Evolutionary conservation across 225 moss, liverwort and hornwort genomes (phyloP).

Genomic region (Ulota crispa): DNA sequence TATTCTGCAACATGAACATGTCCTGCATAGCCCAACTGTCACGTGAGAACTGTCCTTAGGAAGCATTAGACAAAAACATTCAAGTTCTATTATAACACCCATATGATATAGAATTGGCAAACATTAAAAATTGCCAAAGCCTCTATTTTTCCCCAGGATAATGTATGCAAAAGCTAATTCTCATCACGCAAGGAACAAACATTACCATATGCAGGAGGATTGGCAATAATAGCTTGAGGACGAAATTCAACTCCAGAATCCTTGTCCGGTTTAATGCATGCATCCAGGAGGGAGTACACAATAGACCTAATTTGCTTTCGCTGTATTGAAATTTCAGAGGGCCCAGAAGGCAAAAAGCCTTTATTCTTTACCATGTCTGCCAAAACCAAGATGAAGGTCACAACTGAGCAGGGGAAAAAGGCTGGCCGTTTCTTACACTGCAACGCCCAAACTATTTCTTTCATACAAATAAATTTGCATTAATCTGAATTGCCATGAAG

Average conservation of each 20-base stretch:
- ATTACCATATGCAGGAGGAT: conserved; percentile 65
- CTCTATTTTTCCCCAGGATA: not conserved
- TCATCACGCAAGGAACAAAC: not conserved
- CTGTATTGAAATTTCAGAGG: conserved; percentile 61
- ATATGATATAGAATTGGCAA: not conserved
- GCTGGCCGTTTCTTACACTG: not conserved
- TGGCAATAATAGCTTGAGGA: conserved; percentile 58
- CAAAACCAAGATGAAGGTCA: conserved; percentile 17
- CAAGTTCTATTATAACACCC: not conserved
- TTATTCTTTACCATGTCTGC: conserved; percentile 71
- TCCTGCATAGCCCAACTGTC: conserved; percentile 31
- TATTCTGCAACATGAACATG: conserved; percentile 68
- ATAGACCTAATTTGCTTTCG: conserved; percentile 63
- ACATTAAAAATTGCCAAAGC: not conserved
- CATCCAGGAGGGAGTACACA: conserved; percentile 54
- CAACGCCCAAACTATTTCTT: not conserved
- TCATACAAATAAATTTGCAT: not conserved
- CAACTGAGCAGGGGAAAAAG: not conserved
- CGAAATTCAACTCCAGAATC: conserved; percentile 50
- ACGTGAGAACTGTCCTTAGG: conserved; percentile 1
- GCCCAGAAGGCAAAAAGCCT: conserved; percentile 62
- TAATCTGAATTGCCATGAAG: not conserved
- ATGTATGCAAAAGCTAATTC: not conserved
- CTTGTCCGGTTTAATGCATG: conserved; percentile 45
- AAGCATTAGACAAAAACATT: not conserved